These are phyloP conservation scores for Oryza glaberrima DNA, from an alignment of 176 grass and related monocot species.

Conservation along the genomic window DNA sequence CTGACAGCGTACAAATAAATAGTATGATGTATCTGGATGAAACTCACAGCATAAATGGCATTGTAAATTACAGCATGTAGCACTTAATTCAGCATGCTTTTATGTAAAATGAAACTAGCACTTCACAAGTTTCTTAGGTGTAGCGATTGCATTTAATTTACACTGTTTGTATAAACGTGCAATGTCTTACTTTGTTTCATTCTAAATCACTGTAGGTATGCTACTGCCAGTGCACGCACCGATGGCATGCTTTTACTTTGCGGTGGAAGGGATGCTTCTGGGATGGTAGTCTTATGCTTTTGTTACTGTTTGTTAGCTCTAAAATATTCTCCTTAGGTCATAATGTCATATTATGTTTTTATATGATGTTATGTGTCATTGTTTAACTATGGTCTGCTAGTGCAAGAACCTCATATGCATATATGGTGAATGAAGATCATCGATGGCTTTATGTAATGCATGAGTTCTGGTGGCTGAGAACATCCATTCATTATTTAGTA, in stretches of 20 bases:
- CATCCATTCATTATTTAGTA: not conserved
- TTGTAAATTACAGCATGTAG: not conserved
- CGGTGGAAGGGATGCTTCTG: conserved; percentile 97
- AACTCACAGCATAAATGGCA: conserved; percentile 17
- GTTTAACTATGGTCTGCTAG: conserved; percentile 27
- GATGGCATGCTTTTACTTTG: conserved; percentile 99
- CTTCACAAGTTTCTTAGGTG: conserved; percentile 22
- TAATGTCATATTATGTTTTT: conserved; percentile 29
- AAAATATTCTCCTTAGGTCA: not conserved
- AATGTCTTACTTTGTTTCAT: conserved; percentile 36
- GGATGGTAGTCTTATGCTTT: conserved; percentile 56
- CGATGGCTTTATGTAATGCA: not conserved
- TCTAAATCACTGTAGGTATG: conserved; percentile 72
- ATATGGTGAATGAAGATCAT: conserved; percentile 22
- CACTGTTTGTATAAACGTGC: conserved; percentile 22
- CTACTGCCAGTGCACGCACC: conserved; percentile 92
- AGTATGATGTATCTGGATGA: conserved; percentile 7
- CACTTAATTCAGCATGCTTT: conserved; percentile 19
- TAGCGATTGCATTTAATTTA: conserved; percentile 13
- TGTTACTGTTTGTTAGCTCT: conserved; percentile 38
- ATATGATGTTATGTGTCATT: conserved; percentile 16
- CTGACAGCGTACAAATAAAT: not conserved
- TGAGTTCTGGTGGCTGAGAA: conserved; percentile 16
- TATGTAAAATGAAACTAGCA: conserved; percentile 31
- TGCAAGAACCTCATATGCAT: conserved; percentile 7